Evolutionary conservation across 2,329 filamentous ascomycete genomes (phyloP), one percentile per base, ranked within the genome.

Genomic region (Epichloe glyceriae): DNA sequence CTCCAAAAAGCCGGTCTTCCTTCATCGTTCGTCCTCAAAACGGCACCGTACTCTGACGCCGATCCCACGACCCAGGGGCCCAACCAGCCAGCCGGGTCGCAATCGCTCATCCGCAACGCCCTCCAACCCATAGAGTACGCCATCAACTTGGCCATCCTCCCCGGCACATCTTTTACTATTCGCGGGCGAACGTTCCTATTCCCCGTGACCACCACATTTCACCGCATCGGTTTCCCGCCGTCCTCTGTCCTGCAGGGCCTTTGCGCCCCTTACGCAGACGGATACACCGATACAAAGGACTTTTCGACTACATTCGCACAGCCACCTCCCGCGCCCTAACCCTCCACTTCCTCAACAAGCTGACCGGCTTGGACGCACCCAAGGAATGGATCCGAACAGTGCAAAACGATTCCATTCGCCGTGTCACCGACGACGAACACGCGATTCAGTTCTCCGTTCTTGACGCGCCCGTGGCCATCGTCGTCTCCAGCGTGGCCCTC

Each of bases 1-100:
- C 66, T 81, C 26, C 70, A 68, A n/a, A 62, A 61, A 19, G 72
- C 74, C 11, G 74, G 76, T 19, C 56, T 77, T 37, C 53, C 67
- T 5, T 65, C 74, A 7, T 62, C 66, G 5, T 73, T 74, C 53
- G 67, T 60, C 34, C 67, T 77, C 8, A 62, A 60, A 35, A 71
- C 72, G 15, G 59, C 68, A 2, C 64, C 67, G 15, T 55, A 59
- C 17, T 60, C 62, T 4, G 53, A 60, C 20, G 51, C 57, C 44
- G 64, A 68, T 19, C 53, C 55, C 35, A 56, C 55, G 11, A 55
- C 57, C 46, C 60, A 60, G 30, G 60, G 62, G n/a, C 58, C 62
- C 15, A 69, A 70, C 47, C 67, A 68, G 33, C 64, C 65, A 3
- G 61, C 68, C 4, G 64, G 67, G 3, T 70, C 73, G 2, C 73